These are phyloP conservation scores for Erigeron canadensis DNA, from an alignment of 129 eudicot species.

Conservation along the genomic window DNA sequence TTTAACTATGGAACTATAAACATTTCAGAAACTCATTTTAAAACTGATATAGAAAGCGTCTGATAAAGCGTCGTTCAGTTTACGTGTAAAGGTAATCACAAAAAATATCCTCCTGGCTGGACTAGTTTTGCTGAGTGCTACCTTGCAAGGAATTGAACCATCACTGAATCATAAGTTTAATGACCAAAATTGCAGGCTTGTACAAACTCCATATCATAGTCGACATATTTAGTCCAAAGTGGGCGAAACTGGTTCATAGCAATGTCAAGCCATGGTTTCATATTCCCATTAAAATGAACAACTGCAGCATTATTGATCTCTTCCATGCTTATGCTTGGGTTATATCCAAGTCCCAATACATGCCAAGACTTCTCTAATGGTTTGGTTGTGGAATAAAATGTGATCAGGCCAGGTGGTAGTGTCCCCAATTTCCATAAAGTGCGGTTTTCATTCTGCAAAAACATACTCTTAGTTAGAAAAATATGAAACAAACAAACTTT, in stretches of 20 bases:
- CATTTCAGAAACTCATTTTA: constrained; percentile 35
- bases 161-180: constrained; percentile 20
- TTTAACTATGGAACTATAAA: constrained; percentile 38
- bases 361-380: constrained; percentile 95
- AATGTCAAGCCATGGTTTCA: constrained; percentile 93
- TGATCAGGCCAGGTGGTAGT: constrained; percentile 82
- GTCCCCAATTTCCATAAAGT: constrained; percentile 90
- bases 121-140: constrained; percentile 33
- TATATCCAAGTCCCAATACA: constrained; percentile 88
- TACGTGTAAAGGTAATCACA: constrained; percentile 43
- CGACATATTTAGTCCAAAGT: constrained; percentile 82
- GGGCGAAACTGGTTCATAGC: constrained; percentile 85
- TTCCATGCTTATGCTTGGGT: constrained; percentile 82
- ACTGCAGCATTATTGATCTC: constrained; percentile 85
- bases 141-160: constrained; percentile 24
- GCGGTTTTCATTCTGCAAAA: constrained; percentile 82
- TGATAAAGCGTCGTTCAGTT: constrained; percentile 27
- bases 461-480: constrained; percentile 13
- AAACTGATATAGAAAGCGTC: constrained; percentile 31
- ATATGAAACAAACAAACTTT: neutral
- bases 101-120: constrained; percentile 35
- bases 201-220: constrained; percentile 74
- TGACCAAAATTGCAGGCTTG: constrained; percentile 83
- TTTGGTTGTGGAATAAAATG: constrained; percentile 86
- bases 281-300: constrained; percentile 83